Evolutionary conservation across 1,284 basidiomycete genomes (phyloP), one percentile per base, ranked within the genome.

Genomic region (Sporisorium reilianum): DNA sequence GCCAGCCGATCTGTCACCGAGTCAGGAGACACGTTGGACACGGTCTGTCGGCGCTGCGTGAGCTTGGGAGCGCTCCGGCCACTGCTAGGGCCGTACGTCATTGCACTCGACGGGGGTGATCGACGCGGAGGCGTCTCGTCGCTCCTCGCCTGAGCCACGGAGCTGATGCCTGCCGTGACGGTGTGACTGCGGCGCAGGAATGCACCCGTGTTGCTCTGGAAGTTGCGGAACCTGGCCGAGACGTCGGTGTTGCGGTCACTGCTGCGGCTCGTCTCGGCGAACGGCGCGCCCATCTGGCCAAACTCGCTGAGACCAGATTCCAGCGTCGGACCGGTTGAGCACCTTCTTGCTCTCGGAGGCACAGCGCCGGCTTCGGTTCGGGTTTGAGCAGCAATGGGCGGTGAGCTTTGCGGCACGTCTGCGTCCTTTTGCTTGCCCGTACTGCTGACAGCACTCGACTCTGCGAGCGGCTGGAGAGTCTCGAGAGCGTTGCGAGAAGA

Each of bases 221-320:
- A 58, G 32, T 58, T 62, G 59, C 59, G 55, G n/a, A 71, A 46
- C 25, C 45, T 64, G 5, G 67, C 57, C 18, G 60, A 63, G 28
- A 69, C 61, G n/a, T 69, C 52, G 26, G 46, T 52, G 32, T 52
- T 48, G 38, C 61, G 48, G 3, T 55, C 61, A 22, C 38, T 41
- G 42, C 14, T 38, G 44, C 61, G 57, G 34, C 48, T 36, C 2
- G 28, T 50, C 32, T 58, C 68, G 26, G 48, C 40, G 30, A 50
- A 73, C 9, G 70, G 70, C 1, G 70, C 70, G 4, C 70, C 70
- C 70, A 73, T 73, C 41, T 67, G 64, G 12, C 71, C 71, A 25
- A 74, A 74, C 32, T 74, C 71, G 66, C 71, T 74, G 40, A 74
- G 46, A 3, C 55, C 65, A 1, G 62, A 53, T 5, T 75, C 67